Evolutionary conservation across 225 moss, liverwort and hornwort genomes (phyloP), one percentile per base, ranked within the genome.

Genomic region (Physcomitrellopsis africana): DNA sequence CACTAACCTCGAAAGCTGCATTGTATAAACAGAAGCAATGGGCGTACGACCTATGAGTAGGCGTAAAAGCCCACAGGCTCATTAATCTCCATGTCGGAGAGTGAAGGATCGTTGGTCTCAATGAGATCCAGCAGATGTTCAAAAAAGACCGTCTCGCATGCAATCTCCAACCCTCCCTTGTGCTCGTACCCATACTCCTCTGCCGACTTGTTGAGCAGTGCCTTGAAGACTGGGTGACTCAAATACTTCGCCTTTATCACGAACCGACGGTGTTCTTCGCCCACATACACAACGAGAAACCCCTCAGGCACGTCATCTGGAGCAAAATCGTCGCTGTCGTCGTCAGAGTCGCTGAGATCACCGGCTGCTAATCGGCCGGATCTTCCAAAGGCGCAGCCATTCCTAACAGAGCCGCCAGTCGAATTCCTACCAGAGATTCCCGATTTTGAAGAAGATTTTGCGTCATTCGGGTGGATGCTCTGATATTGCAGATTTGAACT

Each of bases 101-200:
- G 85, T 23, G 82, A 82, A 12, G 88, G 82, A 54, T 81, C 69
- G 5, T 88, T 67, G 23, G 78, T 76, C 76, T 88, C 85, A 7
- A 88, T 80, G 60, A 88, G 80, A 60, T 55, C 48, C 41, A 88
- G 44, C 29, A 88, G 62, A 52, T 81, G 70, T 73, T 85, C 88
- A 70, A 88, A 88, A 65, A 82, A 85, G 24, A 63, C 88, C 27
- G 76, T 85, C 47, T 82, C 80, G 59, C 88, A 88, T 0, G 85
- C 85, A 66, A 88, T 85, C 82, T 80, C 80, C 80, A 88, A 68
- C 72, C 88, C 85, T 66, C 85, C 85, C 80, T 80, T 85, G 73
- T 88, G 85, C 80, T 88, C 77, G 76, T 82, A 88, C 64, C 88
- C 88, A 15, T 54, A 85, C 82, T 88, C 88, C 85, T 88, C 88